Percentiles rank a stretch among this genome's conserved stretches.
These are phyloP conservation scores for Sesbania bispinosa DNA, from an alignment of 306 rosid genomes.

Conservation along the genomic window DNA sequence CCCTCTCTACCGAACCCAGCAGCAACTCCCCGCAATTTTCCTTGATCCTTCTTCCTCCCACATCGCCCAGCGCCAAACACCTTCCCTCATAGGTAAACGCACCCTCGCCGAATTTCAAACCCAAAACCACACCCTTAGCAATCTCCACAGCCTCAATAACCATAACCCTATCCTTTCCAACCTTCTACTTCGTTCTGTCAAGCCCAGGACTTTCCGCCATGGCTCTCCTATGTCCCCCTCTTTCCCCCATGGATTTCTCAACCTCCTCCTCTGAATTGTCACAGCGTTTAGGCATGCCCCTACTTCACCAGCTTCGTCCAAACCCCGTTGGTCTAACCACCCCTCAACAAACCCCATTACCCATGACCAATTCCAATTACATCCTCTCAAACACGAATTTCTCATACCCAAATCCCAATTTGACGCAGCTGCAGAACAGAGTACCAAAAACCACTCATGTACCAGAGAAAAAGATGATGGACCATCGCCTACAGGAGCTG, in stretches of 20 bases:
- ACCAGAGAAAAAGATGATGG: conserved; percentile 52
- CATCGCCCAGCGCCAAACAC: conserved; percentile 28
- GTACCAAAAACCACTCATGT: conserved; percentile 15
- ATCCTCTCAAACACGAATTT: not conserved
- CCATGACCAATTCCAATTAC: too few relatives aligned
- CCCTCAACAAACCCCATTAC: not conserved
- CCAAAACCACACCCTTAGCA: too few relatives aligned
- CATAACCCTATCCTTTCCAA: conserved; percentile 35
- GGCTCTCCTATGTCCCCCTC: conserved; percentile 24
- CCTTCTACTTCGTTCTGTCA: conserved; percentile 55
- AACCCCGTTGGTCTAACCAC: conserved; percentile 25
- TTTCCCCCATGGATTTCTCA: conserved; percentile 60
- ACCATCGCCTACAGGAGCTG: conserved; percentile 60
- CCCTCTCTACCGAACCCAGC: conserved; percentile 52
- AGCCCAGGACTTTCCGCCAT: conserved; percentile 47
- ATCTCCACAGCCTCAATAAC: not conserved
- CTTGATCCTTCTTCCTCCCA: conserved; percentile 57
- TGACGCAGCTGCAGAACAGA: conserved; percentile 29
- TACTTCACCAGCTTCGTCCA: conserved; percentile 55
- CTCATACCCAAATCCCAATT: not conserved
- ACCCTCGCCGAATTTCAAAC: conserved; percentile 68
- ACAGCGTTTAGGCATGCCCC: conserved; percentile 38
- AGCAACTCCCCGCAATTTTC: conserved; percentile 38
- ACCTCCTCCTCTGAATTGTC: too few relatives aligned
- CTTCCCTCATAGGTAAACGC: conserved; percentile 48